Percentiles rank a stretch among this genome's conserved stretches.
These are phyloP conservation scores for Petunia secreta DNA, from an alignment of 257 asterid genomes.

Conservation along the genomic window DNA sequence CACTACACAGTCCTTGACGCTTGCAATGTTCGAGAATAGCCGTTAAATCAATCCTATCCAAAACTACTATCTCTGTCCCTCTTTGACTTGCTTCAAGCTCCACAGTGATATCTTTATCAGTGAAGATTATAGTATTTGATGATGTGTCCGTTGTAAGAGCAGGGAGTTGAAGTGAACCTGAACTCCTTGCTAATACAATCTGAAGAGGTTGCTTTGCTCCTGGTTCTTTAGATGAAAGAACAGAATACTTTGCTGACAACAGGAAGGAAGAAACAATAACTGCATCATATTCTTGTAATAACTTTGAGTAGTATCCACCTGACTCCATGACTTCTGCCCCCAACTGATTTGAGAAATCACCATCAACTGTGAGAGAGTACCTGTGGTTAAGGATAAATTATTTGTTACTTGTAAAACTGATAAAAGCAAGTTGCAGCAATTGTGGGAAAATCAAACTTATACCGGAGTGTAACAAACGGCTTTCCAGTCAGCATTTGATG, in stretches of 20 bases:
- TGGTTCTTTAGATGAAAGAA: slow-evolving; percentile 66
- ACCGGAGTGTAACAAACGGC: slow-evolving; percentile 86
- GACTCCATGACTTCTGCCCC: slow-evolving; percentile 58
- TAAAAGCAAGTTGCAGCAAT: background rate
- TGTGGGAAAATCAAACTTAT: slow-evolving; percentile 10
- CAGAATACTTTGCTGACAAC: slow-evolving; percentile 33
- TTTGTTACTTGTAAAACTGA: background rate
- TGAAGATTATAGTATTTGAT: slow-evolving; percentile 48
- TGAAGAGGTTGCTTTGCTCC: slow-evolving; percentile 85
- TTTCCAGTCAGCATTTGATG: slow-evolving; percentile 82
- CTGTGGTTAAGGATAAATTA: slow-evolving; percentile 39
- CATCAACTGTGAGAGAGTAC: slow-evolving; percentile 80
- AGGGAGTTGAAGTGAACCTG: slow-evolving; percentile 41
- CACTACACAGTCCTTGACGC: slow-evolving; percentile 68
- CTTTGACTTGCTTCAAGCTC: slow-evolving; percentile 41
- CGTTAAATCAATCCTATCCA: slow-evolving; percentile 46
- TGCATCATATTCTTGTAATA: slow-evolving; percentile 87
- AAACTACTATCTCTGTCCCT: slow-evolving; percentile 50
- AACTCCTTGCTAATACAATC: slow-evolving; percentile 49
- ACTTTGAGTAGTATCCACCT: slow-evolving; percentile 86
- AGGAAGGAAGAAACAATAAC: slow-evolving; percentile 51
- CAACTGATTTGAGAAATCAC: slow-evolving; percentile 54
- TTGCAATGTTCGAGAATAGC: slow-evolving; percentile 77
- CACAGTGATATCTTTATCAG: slow-evolving; percentile 40
- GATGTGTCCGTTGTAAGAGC: slow-evolving; percentile 27